phyloP scores from a whole-genome alignment of 306 rosid species.

The Pterocarpus macrocarpus region DNA sequence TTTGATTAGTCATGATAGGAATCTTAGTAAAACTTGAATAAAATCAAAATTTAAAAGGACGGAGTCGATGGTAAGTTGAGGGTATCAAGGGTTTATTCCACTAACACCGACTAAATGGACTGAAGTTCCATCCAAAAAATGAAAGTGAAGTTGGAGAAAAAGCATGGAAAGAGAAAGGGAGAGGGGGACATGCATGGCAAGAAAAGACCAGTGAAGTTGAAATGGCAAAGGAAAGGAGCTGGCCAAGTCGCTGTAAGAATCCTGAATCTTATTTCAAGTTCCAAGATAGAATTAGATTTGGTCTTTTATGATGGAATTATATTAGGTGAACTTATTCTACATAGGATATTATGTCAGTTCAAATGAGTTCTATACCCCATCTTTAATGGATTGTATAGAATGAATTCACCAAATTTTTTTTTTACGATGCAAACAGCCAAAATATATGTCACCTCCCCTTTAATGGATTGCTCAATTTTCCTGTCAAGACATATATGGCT shows the following conservation, averaged over 20 bases:
- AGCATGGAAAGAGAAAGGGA: constrained; percentile 11
- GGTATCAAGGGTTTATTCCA: constrained; percentile 47
- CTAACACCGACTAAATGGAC: constrained; percentile 14
- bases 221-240: constrained; percentile 38
- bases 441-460: constrained; percentile 45
- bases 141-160: constrained; percentile 18
- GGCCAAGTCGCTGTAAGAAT: constrained; percentile 43
- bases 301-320: constrained; percentile 26
- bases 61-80: constrained; percentile 33
- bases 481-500: not conserved
- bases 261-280: constrained; percentile 46
- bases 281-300: constrained; percentile 34
- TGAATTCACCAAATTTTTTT: too few relatives aligned
- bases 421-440: constrained; percentile 31
- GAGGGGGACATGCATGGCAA: constrained; percentile 30
- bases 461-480: constrained; percentile 49
- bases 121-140: constrained; percentile 22
- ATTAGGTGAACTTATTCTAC: too few relatives aligned
- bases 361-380: too few relatives aligned
- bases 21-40: constrained; percentile 30
- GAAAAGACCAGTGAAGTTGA: constrained; percentile 51
- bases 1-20: constrained; percentile 24
- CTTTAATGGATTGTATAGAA: too few relatives aligned
- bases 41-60: constrained; percentile 3
- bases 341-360: too few relatives aligned